These are phyloP conservation scores for Metschnikowia chrysomelidarum DNA, from an alignment of 805 yeast species.

Conservation along the genomic window DNA sequence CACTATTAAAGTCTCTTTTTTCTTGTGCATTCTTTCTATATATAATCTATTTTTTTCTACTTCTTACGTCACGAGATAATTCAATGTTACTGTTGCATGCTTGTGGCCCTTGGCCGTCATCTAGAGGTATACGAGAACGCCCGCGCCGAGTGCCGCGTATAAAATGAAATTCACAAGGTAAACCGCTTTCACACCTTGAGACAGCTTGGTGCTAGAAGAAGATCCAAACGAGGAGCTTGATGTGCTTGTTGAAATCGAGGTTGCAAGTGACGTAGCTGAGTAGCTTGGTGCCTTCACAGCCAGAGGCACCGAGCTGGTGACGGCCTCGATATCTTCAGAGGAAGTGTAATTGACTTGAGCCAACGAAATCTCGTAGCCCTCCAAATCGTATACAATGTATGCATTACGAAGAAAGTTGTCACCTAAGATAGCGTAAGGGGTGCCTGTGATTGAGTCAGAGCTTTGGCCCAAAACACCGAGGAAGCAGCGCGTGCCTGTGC, in stretches of 20 bases:
- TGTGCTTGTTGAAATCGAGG: conserved; percentile 3
- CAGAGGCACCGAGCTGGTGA: conserved; percentile 48
- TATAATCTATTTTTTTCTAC: no score
- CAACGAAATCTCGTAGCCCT: conserved; percentile 53
- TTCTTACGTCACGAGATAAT: no score
- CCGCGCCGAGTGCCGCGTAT: no score
- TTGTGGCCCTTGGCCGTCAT: no score
- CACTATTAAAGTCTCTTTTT: no score
- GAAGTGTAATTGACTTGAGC: conserved; percentile 38
- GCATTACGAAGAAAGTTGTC: conserved; percentile 64
- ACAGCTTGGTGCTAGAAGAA: no score
- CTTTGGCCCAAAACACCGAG: conserved; percentile 27
- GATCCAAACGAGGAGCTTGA: conserved; percentile 4
- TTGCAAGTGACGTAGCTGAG: conserved; percentile 33
- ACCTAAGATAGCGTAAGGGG: conserved; percentile 53
- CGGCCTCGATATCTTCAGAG: conserved; percentile 44
- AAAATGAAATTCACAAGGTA: no score
- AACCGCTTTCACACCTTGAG: no score
- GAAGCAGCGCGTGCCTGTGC: conserved; percentile 21
- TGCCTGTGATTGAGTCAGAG: conserved; percentile 45
- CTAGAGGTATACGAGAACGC: no score
- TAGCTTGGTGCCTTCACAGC: conserved; percentile 48
- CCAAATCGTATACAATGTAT: conserved; percentile 64
- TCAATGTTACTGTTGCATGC: no score
- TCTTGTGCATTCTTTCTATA: no score